Evolutionary conservation across 1,284 basidiomycete genomes (phyloP), one percentile per base, ranked within the genome.

Genomic region (Ustilago loliicola): DNA sequence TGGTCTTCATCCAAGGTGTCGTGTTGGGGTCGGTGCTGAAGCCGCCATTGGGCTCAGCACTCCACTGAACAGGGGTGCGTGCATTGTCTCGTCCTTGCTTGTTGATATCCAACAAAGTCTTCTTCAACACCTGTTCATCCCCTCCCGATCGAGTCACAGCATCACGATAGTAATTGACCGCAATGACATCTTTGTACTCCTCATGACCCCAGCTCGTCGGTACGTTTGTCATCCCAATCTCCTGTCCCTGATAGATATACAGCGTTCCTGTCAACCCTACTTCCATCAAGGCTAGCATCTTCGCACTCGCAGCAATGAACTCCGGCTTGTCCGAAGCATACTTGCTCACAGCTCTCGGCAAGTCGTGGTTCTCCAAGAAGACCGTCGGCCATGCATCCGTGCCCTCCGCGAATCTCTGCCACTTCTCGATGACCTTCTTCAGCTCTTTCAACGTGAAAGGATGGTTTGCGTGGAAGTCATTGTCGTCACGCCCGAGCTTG

Each of bases 1-100:
- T 91, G 3, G 92, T 90, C 21, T 91, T 88, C 92, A 93, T 93
- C 93, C 92, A 93, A 0, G 92, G 91, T 10, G 85, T 88, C 1
- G 63, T 76, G 27, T 60, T 77, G 13, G 62, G 48, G 27, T 89
- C 90, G 0, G 89, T 88, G 3, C 90, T 90, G 85, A 93, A 93
- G 0, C 93, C 92, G 0, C 88, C 91, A 62, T 92, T 87, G 2
- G 86, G 45, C 1, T 87, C 87, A 6, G 87, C 77, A 67, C 90
- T 88, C 92, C 92, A 93, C 87, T 91, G 91, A 87, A 92, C 89
- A 0, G 91, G 92, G 2, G 90, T 89, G 1, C 92, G 89, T 4
- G 90, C 89, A 83, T 93, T 91, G 83, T 93, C 92, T 30, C 93
- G 88, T 0, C 91, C 91, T 69, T 92, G 91, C 70, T 87, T 89